Evolutionary conservation across 768 basidiomycete species (phyloP).

Genomic region (Russula sp.): DNA sequence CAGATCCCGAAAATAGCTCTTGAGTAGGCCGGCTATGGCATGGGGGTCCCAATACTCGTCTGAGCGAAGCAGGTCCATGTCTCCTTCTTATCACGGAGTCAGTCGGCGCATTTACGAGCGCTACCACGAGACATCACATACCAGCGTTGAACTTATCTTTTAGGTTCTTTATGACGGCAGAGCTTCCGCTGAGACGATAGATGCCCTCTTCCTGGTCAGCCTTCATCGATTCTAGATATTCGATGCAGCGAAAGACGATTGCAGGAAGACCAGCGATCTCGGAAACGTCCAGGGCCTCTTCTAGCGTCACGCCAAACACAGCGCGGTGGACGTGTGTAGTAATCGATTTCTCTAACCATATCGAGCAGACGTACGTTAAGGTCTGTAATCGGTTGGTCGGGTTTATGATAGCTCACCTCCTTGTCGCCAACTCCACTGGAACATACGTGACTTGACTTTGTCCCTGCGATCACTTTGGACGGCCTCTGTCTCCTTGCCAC

Average conservation of each 20-base stretch:
- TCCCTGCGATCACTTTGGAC: conserved; percentile 49
- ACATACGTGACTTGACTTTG: conserved; percentile 87
- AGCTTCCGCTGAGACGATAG: conserved; percentile 91
- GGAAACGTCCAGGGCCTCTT: conserved; percentile 84
- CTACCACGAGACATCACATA: conserved; percentile 33
- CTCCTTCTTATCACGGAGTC: conserved; percentile 65
- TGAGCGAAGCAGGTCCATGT: conserved; percentile 79
- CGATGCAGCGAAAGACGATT: conserved; percentile 90
- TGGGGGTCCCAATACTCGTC: conserved; percentile 98
- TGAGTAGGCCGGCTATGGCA: conserved; percentile 92
- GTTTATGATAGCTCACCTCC: conserved; percentile 14
- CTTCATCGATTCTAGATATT: conserved; percentile 89
- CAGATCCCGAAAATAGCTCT: conserved; percentile 88
- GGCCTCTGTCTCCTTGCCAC: conserved; percentile 53
- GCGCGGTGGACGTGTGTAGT: conserved; percentile 49
- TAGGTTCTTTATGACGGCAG: conserved; percentile 88
- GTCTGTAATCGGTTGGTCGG: not conserved
- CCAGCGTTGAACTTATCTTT: conserved; percentile 91
- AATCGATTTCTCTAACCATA: conserved; percentile 32
- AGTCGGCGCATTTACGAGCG: not conserved
- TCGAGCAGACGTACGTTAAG: conserved; percentile 9
- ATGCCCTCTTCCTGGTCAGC: conserved; percentile 98
- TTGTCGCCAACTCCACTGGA: conserved; percentile 81
- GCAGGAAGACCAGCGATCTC: conserved; percentile 89
- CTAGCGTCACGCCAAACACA: conserved; percentile 84